Percentiles rank a stretch among this genome's conserved stretches.
phyloP scores from a whole-genome alignment of 2,329 filamentous ascomycete genomes.

The Penicillium sp. region DNA sequence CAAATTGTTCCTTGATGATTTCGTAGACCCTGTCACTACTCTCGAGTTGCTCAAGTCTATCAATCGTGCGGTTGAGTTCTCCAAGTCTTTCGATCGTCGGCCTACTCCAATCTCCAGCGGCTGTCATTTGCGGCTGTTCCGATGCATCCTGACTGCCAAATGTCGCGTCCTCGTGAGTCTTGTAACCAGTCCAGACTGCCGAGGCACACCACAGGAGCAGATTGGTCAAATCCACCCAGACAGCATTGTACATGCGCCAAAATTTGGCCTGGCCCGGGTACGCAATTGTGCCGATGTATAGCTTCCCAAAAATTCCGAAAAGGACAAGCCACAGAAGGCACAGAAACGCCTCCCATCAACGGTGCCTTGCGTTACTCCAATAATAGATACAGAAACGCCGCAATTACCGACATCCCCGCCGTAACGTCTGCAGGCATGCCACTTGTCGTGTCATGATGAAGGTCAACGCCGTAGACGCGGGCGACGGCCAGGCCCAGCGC shows the following conservation, averaged over 20 bases:
- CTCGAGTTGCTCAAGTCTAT: too few species aligned
- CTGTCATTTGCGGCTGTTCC: too few species aligned
- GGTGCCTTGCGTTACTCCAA: slow-evolving; percentile 49
- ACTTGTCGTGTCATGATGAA: slow-evolving; percentile 50
- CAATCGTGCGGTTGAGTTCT: too few species aligned
- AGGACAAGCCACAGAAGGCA: slow-evolving; percentile 76
- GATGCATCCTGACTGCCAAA: too few species aligned
- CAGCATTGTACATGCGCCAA: slow-evolving; percentile 78
- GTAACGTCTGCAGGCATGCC: slow-evolving; percentile 74
- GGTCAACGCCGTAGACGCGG: slow-evolving; percentile 71
- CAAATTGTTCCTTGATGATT: slow-evolving; percentile 17
- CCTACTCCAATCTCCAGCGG: too few species aligned
- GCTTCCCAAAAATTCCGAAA: slow-evolving; percentile 77
- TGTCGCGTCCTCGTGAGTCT: too few species aligned
- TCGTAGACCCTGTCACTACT: too few species aligned
- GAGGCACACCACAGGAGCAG: slow-evolving; percentile 72
- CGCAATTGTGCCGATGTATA: too few species aligned
- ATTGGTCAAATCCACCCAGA: slow-evolving; percentile 76
- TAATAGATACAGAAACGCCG: slow-evolving; percentile 61
- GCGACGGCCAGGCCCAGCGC: slow-evolving; percentile 73
- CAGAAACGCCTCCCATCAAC: slow-evolving; percentile 69
- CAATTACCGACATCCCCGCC: slow-evolving; percentile 61
- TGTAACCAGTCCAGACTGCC: slow-evolving; percentile 34
- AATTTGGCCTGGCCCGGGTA: too few species aligned
- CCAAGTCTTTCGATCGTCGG: too few species aligned